Percentiles rank a stretch among this genome's conserved stretches.
Evolutionary conservation across 2,329 filamentous ascomycete genomes (phyloP).

Genomic region (Raffaelea ambrosiae): DNA sequence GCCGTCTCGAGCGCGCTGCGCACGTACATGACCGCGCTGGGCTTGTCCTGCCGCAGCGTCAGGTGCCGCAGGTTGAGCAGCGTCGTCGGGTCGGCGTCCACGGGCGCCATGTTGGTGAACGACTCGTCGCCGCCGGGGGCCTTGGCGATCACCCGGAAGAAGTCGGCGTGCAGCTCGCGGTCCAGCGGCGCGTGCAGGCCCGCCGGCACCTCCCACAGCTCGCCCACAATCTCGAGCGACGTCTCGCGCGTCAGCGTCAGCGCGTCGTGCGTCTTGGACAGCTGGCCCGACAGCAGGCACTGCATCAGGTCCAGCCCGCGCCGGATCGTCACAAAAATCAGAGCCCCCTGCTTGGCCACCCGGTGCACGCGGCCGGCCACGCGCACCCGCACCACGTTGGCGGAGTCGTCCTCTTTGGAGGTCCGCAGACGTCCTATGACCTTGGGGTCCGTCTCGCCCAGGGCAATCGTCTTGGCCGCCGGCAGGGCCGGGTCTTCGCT

Average conservation of each 20-base stretch:
- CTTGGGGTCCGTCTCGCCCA: constrained; percentile 27
- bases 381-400: constrained; percentile 53
- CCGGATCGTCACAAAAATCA: constrained; percentile 77
- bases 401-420: constrained; percentile 45
- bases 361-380: constrained; percentile 79
- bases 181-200: constrained; percentile 72
- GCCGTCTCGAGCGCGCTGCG: constrained; percentile 72
- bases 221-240: constrained; percentile 75
- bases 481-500: constrained; percentile 68
- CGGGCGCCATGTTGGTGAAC: constrained; percentile 67
- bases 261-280: constrained; percentile 88
- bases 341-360: constrained; percentile 71
- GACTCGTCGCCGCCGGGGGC: constrained; percentile 83
- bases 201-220: constrained; percentile 72
- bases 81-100: constrained; percentile 49
- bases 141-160: constrained; percentile 60
- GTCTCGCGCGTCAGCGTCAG: constrained; percentile 79
- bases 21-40: constrained; percentile 81
- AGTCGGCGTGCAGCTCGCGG: constrained; percentile 87
- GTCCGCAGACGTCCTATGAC: constrained; percentile 22
- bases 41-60: constrained; percentile 73
- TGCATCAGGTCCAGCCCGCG: constrained; percentile 83
- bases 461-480: constrained; percentile 64
- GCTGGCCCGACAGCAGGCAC: constrained; percentile 68
- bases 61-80: constrained; percentile 67